These are phyloP conservation scores for Breynia disticha DNA, from an alignment of 441 rosid species.

Conservation along the genomic window DNA sequence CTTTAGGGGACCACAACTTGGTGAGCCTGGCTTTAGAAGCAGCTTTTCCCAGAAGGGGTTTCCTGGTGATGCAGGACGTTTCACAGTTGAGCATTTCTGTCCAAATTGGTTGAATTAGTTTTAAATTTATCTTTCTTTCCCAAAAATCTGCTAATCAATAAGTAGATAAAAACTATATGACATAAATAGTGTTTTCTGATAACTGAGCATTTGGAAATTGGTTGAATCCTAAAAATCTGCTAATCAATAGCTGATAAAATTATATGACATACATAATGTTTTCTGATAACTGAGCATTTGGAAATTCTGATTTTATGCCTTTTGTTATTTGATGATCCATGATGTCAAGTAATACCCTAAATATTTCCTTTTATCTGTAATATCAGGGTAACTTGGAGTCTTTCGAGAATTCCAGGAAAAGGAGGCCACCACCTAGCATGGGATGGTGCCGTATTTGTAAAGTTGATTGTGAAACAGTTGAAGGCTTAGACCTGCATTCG, in stretches of 20 bases:
- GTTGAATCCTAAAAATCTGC: too few relatives aligned
- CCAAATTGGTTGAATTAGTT: too few relatives aligned
- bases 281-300: too few relatives aligned
- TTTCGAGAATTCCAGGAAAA: constrained; percentile 45
- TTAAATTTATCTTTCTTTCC: too few relatives aligned
- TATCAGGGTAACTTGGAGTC: constrained; percentile 42
- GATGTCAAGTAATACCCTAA: neutral
- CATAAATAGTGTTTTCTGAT: too few relatives aligned
- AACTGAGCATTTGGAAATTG: too few relatives aligned
- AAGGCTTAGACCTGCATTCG: constrained; percentile 64
- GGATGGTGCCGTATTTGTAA: constrained; percentile 89
- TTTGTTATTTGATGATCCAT: neutral
- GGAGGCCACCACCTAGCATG: constrained; percentile 38
- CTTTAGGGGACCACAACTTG: constrained; percentile 31
- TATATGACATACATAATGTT: too few relatives aligned
- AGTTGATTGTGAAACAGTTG: constrained; percentile 69
- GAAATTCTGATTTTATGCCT: neutral
- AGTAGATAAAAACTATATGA: too few relatives aligned
- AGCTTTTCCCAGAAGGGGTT: constrained; percentile 36
- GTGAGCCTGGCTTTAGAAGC: constrained; percentile 62
- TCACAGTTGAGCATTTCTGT: constrained; percentile 29
- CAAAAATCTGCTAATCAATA: too few relatives aligned
- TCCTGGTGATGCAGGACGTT: constrained; percentile 36
- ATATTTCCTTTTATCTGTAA: constrained; percentile 3
- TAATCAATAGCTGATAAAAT: too few relatives aligned